Evolutionary conservation across 345 rosid genomes (phyloP), one percentile per base, ranked within the genome.

Genomic region (Lepidium aucheri): DNA sequence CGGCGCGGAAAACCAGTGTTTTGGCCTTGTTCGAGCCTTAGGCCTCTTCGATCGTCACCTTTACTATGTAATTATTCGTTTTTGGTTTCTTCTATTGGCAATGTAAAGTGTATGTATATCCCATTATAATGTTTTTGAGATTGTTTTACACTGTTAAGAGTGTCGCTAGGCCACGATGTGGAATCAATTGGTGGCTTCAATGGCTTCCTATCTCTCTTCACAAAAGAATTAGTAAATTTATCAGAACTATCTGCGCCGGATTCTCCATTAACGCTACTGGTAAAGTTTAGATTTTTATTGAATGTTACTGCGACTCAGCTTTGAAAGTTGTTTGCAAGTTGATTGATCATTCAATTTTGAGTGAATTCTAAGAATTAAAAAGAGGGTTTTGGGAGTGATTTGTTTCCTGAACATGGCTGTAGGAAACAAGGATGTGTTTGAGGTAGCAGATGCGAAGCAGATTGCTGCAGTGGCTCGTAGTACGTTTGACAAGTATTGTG

Each of bases 1-100:
- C 15, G 96, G 96, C 45, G 88, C 98, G n/a, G 98, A 89, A 85
- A 92, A 74, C 78, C 96, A 89, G 71, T 84, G 93, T 76, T 34
- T 86, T 59, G 98, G 96, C 53, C 79, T 92, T 78, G 61, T 92
- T 79, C 91, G 94, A 12, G 85, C 97, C 57, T 80, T 92, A 35
- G 95, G 94, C 66, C 95, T 92, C 78, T 70, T 75, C 68, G 82
- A 79, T 76, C 82, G 83, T 67, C 79, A 80, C 72, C 64, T 82
- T 24, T 60, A 85, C 22, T 67, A 75, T 53, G 97, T 93, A 73
- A 68, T 6, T n/a, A 30, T 46, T 22, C 9, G 8, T 30, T 18
- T n/a, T 46, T 4, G 9, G 3, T 14, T 43, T 7, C 9, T 26
- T 41, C 6, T 14, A 39, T 32, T 17, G 15, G 7, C 20, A 13